These are phyloP conservation scores for Colletotrichum truncatum DNA, from an alignment of 2,329 filamentous ascomycete species.

Conservation along the genomic window DNA sequence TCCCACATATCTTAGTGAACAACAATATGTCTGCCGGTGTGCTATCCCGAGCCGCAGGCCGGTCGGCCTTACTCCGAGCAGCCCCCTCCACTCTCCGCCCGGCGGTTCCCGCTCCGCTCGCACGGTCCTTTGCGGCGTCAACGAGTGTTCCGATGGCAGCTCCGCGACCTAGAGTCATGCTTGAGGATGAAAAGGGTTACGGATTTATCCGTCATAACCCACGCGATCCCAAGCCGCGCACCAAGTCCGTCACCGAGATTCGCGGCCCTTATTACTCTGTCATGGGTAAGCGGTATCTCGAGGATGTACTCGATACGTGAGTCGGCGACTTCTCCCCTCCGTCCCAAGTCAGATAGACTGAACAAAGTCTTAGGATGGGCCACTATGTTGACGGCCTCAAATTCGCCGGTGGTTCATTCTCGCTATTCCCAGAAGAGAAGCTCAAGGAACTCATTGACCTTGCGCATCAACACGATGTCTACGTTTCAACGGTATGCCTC, in stretches of 20 bases:
- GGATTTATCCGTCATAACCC: conserved; percentile 61
- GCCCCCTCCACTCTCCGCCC: not conserved
- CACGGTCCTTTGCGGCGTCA: not conserved
- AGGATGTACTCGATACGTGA: conserved; percentile 62
- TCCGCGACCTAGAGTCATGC: conserved; percentile 38
- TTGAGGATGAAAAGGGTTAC: conserved; percentile 59
- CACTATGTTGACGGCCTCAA: conserved; percentile 64
- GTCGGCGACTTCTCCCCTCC: not conserved
- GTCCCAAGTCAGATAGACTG: no score
- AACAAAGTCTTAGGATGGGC: conserved; percentile 51
- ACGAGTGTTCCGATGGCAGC: not conserved
- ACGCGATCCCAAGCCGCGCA: conserved; percentile 56
- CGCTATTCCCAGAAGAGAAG: conserved; percentile 50
- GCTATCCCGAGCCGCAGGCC: not conserved
- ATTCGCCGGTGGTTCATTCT: conserved; percentile 63
- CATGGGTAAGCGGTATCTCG: conserved; percentile 61
- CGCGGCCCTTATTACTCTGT: conserved; percentile 64
- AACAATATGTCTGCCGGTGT: not conserved
- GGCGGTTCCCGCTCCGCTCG: not conserved
- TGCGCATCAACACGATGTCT: conserved; percentile 41
- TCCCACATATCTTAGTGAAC: no score
- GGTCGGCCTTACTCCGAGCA: not conserved
- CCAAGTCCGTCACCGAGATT: conserved; percentile 61
- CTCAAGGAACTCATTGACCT: not conserved
- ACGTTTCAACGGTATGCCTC: conserved; percentile 57